phyloP scores from a whole-genome alignment of 805 yeast species.

The Candida insectalens region DNA sequence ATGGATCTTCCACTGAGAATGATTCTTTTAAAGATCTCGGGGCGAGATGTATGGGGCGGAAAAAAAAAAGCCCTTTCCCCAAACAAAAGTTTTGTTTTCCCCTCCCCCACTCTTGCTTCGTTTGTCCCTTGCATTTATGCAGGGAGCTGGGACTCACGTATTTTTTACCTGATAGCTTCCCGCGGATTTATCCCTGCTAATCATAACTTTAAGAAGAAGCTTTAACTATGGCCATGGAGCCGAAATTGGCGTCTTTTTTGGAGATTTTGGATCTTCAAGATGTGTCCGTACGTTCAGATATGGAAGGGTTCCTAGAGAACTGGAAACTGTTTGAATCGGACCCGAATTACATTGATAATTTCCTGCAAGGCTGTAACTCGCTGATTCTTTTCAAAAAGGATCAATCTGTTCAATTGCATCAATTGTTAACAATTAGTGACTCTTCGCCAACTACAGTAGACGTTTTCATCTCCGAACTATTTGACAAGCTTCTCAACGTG shows the following conservation, averaged over 20 bases:
- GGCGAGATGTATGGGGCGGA: too few species aligned
- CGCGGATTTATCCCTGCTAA: neutral
- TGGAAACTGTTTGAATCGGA: constrained; percentile 8
- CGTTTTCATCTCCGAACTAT: constrained; percentile 8
- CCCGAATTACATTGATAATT: constrained; percentile 5
- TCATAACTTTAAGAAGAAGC: neutral
- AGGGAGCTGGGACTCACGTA: too few species aligned
- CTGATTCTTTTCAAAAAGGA: constrained; percentile 4
- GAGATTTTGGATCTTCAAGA: neutral
- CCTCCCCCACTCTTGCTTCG: too few species aligned
- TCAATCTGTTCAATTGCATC: neutral
- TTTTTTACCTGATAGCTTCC: too few species aligned
- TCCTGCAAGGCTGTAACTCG: constrained; percentile 6
- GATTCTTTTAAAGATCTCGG: too few species aligned
- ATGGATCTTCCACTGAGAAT: too few species aligned
- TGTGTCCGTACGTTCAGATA: neutral
- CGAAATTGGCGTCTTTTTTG: neutral
- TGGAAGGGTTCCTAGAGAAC: constrained; percentile 5
- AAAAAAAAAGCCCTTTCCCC: too few species aligned
- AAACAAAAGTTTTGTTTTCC: too few species aligned
- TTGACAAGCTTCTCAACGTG: constrained; percentile 7
- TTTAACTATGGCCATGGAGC: neutral
- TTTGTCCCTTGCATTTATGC: too few species aligned
- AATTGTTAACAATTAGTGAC: constrained; percentile 1
- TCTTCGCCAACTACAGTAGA: constrained; percentile 2